phyloP scores from a whole-genome alignment of 2,329 filamentous ascomycete species.

The Sarocladium oryzae region DNA sequence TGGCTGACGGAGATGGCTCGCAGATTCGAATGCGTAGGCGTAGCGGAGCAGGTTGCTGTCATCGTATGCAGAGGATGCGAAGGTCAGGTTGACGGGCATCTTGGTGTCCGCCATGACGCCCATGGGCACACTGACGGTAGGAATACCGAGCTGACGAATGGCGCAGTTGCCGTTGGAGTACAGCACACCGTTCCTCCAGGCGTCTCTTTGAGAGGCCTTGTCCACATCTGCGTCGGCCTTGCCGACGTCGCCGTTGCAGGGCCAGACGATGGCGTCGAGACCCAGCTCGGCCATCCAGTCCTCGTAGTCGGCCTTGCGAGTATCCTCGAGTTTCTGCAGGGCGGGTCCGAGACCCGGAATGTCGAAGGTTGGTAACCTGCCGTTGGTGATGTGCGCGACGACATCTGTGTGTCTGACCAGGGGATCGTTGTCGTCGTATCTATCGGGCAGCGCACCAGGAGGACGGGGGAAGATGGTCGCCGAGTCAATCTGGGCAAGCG shows the following conservation, averaged over 20 bases:
- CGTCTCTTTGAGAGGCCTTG: conserved; percentile 18
- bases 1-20: conserved; percentile 55
- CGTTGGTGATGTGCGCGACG: conserved; percentile 9
- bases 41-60: conserved; percentile 18
- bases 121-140: conserved; percentile 21
- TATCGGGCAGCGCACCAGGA: conserved; percentile 16
- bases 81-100: conserved; percentile 22
- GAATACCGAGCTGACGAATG: conserved; percentile 21
- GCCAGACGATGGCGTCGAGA: conserved; percentile 42
- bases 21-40: conserved; percentile 19
- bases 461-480: conserved; percentile 27
- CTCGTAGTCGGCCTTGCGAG: conserved; percentile 42
- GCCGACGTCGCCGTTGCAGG: conserved; percentile 43
- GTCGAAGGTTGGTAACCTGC: conserved; percentile 27
- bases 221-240: conserved; percentile 38
- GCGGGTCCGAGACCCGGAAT: conserved; percentile 34
- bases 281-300: conserved; percentile 37
- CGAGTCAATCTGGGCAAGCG: conserved; percentile 32
- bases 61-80: conserved; percentile 18
- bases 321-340: conserved; percentile 38
- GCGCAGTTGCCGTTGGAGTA: conserved; percentile 15
- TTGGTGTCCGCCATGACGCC: conserved; percentile 16
- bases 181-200: conserved; percentile 11
- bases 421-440: conserved; percentile 2
- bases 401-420: conserved; percentile 7